Base-by-base conservation (phyloP, 306 rosid genomes). In the Lablab purpureus region DNA sequence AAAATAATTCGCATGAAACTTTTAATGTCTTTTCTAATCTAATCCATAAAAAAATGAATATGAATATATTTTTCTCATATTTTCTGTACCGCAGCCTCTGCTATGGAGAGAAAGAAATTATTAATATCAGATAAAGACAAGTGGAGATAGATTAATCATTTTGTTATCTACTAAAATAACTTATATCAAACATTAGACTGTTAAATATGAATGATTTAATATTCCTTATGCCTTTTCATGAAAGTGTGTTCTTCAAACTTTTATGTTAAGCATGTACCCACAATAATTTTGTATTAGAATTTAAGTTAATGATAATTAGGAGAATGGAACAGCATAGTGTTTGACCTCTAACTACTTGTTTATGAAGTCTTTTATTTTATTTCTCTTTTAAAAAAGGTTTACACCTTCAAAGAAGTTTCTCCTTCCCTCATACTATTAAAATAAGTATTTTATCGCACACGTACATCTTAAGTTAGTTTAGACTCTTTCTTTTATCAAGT, bases 301-400 rank as follows among this genome's bases (percentile, higher is more conserved):
- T 64, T 4, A 34, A 64, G 70, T 36, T 64, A 64, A 64, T 36
- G 70, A 32, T 63, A 63, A 18, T 19, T 64, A 64, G 17, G 49
- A 10, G 15, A 17, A 34, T 64, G 49, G 12, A 28, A 10, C 4
- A 36, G 17, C 1, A 36, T n/a, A 64, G 47, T 4, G 17, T 64
- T 64, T 36, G n/a, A 9, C 70, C 70, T 34, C 28, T 36, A 18
- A 36, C 49, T 64, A 18, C 70, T 64, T 64, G 28, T 10, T 64
- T 64, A 64, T 1, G 28, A 34, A n/a, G 49, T 63, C 47, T 63
- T 63, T 63, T 63, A 12, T 32, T 14, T 56, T 19, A 4, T 56
- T 51, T 18, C 7, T 50, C 56, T n/a, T 50, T 50, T 2, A 4
- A 17, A 32, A 37, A 64, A n/a, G 1, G 8, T 10, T 64, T 62